These are phyloP conservation scores for Diaporthe aspalathi DNA, from an alignment of 2,329 filamentous ascomycete species.

Conservation along the genomic window DNA sequence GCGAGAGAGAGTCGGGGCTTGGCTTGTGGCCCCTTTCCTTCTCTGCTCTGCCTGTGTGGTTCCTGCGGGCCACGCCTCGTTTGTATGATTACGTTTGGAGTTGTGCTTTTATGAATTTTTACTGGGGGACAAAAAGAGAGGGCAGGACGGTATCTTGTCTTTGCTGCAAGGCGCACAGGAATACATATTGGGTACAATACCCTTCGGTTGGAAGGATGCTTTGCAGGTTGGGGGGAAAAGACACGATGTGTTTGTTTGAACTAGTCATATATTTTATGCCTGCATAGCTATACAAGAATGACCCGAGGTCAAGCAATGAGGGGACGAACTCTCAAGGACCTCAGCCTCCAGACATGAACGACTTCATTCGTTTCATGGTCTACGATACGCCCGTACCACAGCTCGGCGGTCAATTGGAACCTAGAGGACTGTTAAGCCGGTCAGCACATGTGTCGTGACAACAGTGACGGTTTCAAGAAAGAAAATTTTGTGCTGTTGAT, in stretches of 20 bases:
- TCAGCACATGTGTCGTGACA: conserved; percentile 28
- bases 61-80: not conserved
- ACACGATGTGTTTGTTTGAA: conserved; percentile 15
- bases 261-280: not conserved
- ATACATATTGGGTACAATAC: conserved; percentile 27
- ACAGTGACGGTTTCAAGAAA: not conserved
- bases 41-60: not conserved
- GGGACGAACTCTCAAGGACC: not conserved
- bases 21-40: no score
- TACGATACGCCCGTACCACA: no score
- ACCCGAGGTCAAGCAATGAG: not conserved
- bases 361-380: not conserved
- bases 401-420: not conserved
- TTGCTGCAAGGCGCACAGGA: conserved; percentile 43
- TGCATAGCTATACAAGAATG: not conserved
- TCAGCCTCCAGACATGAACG: not conserved
- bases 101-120: not conserved
- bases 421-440: conserved; percentile 1
- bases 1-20: not conserved
- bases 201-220: conserved; percentile 11
- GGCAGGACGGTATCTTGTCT: conserved; percentile 20
- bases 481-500: conserved; percentile 24
- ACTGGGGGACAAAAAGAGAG: conserved; percentile 22
- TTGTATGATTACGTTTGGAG: conserved; percentile 14
- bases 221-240: not conserved